phyloP scores from a whole-genome alignment of 108 stramenopile species.

The Nitzschia inconspicua region DNA sequence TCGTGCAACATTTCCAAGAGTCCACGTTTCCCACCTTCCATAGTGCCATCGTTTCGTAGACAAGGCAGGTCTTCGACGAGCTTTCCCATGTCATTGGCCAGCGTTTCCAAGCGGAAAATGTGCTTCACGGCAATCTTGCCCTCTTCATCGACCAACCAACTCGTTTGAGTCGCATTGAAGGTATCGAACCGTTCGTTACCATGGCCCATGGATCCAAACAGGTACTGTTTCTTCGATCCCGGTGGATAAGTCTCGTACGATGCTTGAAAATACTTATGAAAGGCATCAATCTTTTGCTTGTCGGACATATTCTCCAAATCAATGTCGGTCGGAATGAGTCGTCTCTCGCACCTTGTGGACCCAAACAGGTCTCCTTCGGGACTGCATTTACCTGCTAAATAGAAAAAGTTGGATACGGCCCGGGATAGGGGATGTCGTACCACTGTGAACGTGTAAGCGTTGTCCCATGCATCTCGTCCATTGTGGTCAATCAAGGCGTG shows the following conservation, averaged over 20 bases:
- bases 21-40: neutral
- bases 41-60: conserved; percentile 1
- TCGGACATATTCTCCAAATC: conserved; percentile 2
- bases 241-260: conserved; percentile 2
- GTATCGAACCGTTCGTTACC: conserved; percentile 15
- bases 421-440: conserved; percentile 6
- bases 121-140: conserved; percentile 8
- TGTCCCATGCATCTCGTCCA: conserved; percentile 9
- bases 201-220: conserved; percentile 14
- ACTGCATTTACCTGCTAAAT: neutral
- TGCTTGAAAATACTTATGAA: neutral
- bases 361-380: neutral
- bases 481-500: conserved; percentile 7
- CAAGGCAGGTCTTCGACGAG: conserved; percentile 10
- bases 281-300: conserved; percentile 9
- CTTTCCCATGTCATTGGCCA: conserved; percentile 7
- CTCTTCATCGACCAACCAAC: conserved; percentile 16
- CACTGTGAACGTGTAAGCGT: conserved; percentile 6
- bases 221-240: conserved; percentile 1
- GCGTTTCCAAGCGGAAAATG: conserved; percentile 5
- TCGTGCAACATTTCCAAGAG: conserved; percentile 1
- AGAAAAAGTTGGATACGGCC: conserved; percentile 9
- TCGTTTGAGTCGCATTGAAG: conserved; percentile 13
- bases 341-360: neutral
- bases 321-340: neutral